Base-by-base conservation (phyloP, 2,329 filamentous ascomycete species). In the Sporothrix humicola region DNA sequence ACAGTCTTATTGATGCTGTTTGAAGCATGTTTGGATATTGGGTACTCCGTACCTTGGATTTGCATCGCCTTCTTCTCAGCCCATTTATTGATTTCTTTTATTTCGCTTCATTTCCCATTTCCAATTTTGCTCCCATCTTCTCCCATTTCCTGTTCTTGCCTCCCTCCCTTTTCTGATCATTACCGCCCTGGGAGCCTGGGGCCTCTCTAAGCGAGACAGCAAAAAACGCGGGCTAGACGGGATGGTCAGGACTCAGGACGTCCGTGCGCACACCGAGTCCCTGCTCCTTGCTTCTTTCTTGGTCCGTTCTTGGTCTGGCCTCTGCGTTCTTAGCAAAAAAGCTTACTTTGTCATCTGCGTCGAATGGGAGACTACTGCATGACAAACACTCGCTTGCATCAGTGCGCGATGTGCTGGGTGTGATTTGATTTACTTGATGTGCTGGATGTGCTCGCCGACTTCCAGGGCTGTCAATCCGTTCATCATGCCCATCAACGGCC, bases 221-320 rank as follows among this genome's bases (percentile, higher is more conserved):
- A 37, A 37, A 26, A 37, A 37, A 37, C 31, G 58, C 58, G 26
- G 31, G 31, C 37, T 42, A 20, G 20, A 15, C 20, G 12, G 54
- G 54, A 58, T 12, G n/a, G 20, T 26, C 8, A 26, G 56, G 12
- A 17, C 10, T 61, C 58, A 61, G 15, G 58, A 42, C 58, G 17
- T 61, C 58, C 58, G 58, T 61, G 58, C 58, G 58, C 58, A 26
- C 54, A 58, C 54, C 23, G 31, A 37, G 31, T 37, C 31, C 31
- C 7, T 37, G 31, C 31, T 37, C 7, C 7, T 37, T 37, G 7
- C 31, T 37, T 12, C 15, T 12, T 52, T 1, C 50, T n/a, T 48
- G 46, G 10, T 48, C n/a, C 9, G 26, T 42, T 31, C 26, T 61
- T 61, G 58, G 15, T 58, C 26, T 42, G 31, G 31, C 31, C 31